These are phyloP conservation scores for Yamadazyma membranifaciens DNA, from an alignment of 1,139 yeast species.

Conservation along the genomic window DNA sequence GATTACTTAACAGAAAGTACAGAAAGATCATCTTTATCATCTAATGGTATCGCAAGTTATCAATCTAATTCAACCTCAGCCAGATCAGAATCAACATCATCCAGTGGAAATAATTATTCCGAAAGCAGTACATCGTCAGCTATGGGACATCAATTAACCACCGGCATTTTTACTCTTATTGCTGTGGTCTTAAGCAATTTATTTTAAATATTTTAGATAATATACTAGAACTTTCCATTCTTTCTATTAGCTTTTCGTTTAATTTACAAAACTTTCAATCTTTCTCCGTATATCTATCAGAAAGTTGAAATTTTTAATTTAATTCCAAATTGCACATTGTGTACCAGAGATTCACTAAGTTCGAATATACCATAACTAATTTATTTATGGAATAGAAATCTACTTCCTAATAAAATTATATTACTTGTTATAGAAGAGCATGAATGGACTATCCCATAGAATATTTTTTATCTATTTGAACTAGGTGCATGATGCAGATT, in stretches of 20 bases:
- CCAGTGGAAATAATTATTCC: background rate
- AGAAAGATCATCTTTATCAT: background rate
- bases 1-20: slow-evolving; percentile 8
- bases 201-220: background rate
- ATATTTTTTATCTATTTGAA: slow-evolving; percentile 13
- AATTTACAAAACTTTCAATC: too few species aligned
- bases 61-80: background rate
- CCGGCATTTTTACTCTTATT: slow-evolving; percentile 1
- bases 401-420: background rate
- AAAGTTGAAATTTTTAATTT: too few species aligned
- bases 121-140: background rate
- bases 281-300: too few species aligned
- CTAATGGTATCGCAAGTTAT: background rate
- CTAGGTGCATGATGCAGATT: slow-evolving; percentile 16
- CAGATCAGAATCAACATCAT: background rate
- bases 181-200: background rate
- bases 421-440: background rate
- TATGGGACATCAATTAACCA: background rate
- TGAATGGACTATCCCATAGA: background rate
- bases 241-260: too few species aligned
- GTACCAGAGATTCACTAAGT: too few species aligned
- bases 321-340: too few species aligned
- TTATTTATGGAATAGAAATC: too few species aligned
- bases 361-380: too few species aligned
- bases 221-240: background rate